Evolutionary conservation across 305 asterid species (phyloP).

Genomic region (Solanum aculeatissimum): DNA sequence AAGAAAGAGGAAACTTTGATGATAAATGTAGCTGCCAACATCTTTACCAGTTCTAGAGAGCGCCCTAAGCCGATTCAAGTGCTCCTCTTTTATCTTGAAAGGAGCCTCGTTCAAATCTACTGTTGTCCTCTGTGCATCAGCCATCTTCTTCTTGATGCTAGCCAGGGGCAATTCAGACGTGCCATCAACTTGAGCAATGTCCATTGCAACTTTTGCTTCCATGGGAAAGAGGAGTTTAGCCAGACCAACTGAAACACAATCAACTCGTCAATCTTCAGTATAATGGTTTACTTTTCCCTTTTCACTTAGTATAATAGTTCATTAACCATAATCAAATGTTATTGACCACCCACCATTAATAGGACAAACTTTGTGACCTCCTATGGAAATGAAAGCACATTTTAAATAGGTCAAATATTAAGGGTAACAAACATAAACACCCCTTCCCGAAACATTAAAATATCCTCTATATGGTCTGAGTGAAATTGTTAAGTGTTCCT

Average conservation of each 20-base stretch:
- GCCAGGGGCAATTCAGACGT: slow-evolving; percentile 46
- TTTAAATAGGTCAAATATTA: neutral
- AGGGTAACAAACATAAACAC: neutral
- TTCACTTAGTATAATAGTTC: neutral
- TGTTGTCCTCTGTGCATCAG: slow-evolving; percentile 36
- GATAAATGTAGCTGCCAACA: neutral
- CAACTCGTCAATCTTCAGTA: slow-evolving; percentile 7
- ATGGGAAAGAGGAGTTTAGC: slow-evolving; percentile 78
- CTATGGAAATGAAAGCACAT: neutral
- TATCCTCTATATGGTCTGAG: neutral
- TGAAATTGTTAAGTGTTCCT: neutral
- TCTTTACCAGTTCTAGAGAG: slow-evolving; percentile 80
- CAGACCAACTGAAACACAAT: slow-evolving; percentile 54
- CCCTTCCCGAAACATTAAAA: neutral
- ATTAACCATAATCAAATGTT: neutral
- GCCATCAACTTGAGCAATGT: slow-evolving; percentile 88
- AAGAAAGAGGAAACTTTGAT: neutral
- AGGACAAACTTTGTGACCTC: neutral
- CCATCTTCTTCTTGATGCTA: slow-evolving; percentile 23
- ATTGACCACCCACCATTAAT: neutral
- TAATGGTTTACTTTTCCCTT: neutral
- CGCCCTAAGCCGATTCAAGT: slow-evolving; percentile 74
- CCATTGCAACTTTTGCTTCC: slow-evolving; percentile 97
- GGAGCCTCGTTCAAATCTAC: slow-evolving; percentile 92
- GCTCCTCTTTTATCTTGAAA: slow-evolving; percentile 82